A percentile compares a stretch with the other conserved stretches of the same genome.
These are phyloP conservation scores for Wickerhamiella bombiphila DNA, from an alignment of 805 yeast species.

Conservation along the genomic window DNA sequence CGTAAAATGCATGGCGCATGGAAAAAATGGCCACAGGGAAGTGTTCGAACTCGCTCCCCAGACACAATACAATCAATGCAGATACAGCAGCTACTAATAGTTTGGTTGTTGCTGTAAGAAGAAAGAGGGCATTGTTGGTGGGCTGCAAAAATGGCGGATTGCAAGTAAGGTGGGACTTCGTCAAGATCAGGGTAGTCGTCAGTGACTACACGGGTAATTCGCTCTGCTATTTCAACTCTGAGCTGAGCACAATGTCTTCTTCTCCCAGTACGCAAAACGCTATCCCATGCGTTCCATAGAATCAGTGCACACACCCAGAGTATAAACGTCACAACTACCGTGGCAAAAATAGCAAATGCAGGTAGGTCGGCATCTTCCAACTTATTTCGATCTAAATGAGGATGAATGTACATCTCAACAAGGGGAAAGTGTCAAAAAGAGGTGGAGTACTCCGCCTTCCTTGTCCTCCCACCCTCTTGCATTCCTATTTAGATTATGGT, in stretches of 20 bases:
- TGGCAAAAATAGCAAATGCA: not conserved
- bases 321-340: not conserved
- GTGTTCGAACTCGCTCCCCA: conserved; percentile 49
- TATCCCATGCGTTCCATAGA: not conserved
- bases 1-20: conserved; percentile 70
- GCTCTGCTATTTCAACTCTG: not conserved
- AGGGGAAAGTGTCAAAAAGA: no score
- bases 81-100: not conserved
- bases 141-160: not conserved
- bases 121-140: not conserved
- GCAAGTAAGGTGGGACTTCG: not conserved
- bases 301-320: not conserved
- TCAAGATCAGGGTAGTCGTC: not conserved
- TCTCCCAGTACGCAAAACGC: not conserved
- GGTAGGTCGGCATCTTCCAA: not conserved
- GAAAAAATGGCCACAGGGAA: conserved; percentile 72
- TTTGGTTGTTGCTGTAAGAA: not conserved
- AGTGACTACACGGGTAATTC: not conserved
- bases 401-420: no score
- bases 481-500: no score
- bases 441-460: no score
- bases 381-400: no score
- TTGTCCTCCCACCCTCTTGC: no score
- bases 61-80: not conserved
- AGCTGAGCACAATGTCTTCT: not conserved